Evolutionary conservation across 805 yeast genomes (phyloP).

Genomic region (Cyberlindnera mycetangii): DNA sequence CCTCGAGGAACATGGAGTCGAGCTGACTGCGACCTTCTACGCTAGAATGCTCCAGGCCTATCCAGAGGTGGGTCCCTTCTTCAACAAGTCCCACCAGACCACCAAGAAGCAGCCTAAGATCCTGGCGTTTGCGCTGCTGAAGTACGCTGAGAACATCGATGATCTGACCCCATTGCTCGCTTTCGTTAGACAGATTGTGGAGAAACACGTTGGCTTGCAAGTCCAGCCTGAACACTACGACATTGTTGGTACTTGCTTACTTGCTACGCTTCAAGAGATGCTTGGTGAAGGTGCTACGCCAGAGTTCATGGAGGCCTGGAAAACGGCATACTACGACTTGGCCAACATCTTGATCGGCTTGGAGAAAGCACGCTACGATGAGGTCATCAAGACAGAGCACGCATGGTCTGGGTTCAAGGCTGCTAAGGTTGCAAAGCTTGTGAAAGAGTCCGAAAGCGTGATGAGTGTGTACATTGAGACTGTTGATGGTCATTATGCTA

Average conservation of each 20-base stretch:
- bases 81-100: conserved; percentile 57
- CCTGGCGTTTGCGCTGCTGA: conserved; percentile 56
- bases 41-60: conserved; percentile 48
- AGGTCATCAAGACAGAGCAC: conserved; percentile 25
- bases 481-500: conserved; percentile 36
- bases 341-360: conserved; percentile 58
- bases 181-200: conserved; percentile 57
- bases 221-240: conserved; percentile 64
- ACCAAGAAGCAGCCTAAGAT: conserved; percentile 58
- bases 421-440: conserved; percentile 43
- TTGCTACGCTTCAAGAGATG: conserved; percentile 50
- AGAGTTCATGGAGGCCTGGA: conserved; percentile 61
- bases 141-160: conserved; percentile 63
- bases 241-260: conserved; percentile 56
- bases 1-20: conserved; percentile 52
- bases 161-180: conserved; percentile 49
- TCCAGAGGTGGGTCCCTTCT: conserved; percentile 56
- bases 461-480: conserved; percentile 51
- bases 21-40: conserved; percentile 54
- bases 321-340: conserved; percentile 58
- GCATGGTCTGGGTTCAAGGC: conserved; percentile 61
- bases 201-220: conserved; percentile 64
- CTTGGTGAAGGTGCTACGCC: conserved; percentile 60
- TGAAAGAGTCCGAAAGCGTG: conserved; percentile 44
- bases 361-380: conserved; percentile 47